Base-by-base conservation (phyloP, 495 filamentous ascomycete species). In the Trypethelium eluteriae region DNA sequence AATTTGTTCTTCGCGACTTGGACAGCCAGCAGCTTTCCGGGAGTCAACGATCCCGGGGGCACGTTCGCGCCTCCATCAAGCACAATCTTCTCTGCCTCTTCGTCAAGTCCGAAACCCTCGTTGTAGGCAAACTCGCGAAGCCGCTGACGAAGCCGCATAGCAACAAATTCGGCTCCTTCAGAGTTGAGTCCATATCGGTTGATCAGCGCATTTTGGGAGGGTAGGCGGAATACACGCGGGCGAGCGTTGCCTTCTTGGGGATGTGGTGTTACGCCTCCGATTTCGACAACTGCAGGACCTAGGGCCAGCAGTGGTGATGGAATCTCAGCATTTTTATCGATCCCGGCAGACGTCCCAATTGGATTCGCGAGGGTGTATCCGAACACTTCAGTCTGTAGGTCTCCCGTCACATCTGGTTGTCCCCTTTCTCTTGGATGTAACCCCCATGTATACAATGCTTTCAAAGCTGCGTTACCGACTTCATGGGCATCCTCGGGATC, bases 131-230 rank as follows among this genome's bases (percentile, higher is more conserved):
- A 96, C 61, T 85, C 81, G 35, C 90, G 78, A 16, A 96, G 86
- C 5, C 94, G 82, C 72, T 91, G 85, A 57, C 93, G 83, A 69
- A 98, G 78, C 2, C 87, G 82, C 70, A 85, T 86, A 0, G 94
- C 92, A 80, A 96, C 89, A 70, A 86, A 81, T 68, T 95, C 93
- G 2, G 91, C 93, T 9, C 94, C 94, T 66, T 89, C 84, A 18
- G 90, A 94, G 75, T 97, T 97, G 68, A 98, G 84, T 0, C 94
- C 95, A 76, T 97, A 98, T 7, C 95, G 88, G 75, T 98, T 98
- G 77, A 98, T 89, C 74, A 98, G 81, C 11, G 87, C 91, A 53
- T 92, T 86, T 64, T 96, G 84, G 3, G 84, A 87, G 1, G 89
- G 86, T 0, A 98, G 69, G 10, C 94, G 86, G 77, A 93, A 98